Evolutionary conservation across 371 early-diverging fungal genomes (phyloP).

Genomic region (Synchytrium microbalum): DNA sequence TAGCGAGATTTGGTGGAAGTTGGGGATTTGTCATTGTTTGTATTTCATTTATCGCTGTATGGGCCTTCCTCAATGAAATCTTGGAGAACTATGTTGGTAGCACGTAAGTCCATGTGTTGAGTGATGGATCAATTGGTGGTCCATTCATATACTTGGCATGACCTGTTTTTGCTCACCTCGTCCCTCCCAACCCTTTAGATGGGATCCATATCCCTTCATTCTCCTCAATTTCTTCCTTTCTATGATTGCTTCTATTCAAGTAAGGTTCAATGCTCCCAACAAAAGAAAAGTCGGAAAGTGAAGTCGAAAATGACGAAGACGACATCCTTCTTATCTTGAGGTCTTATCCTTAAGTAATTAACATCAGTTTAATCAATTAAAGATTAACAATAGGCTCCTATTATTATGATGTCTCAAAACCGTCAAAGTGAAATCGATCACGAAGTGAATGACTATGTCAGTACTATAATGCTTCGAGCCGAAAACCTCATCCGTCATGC

Average conservation of each 20-base stretch:
- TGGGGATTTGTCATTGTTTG: constrained; percentile 28
- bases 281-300: too few relatives aligned
- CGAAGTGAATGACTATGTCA: constrained; percentile 25
- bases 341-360: background rate
- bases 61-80: constrained; percentile 11
- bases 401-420: constrained; percentile 46
- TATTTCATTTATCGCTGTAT: constrained; percentile 18
- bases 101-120: too few relatives aligned
- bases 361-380: background rate
- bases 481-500: constrained; percentile 35
- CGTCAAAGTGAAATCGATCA: constrained; percentile 29
- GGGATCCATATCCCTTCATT: constrained; percentile 37
- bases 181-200: constrained; percentile 9
- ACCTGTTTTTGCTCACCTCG: too few relatives aligned
- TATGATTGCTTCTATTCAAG: constrained; percentile 32
- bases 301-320: too few relatives aligned
- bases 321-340: background rate
- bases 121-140: too few relatives aligned
- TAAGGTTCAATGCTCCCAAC: too few relatives aligned
- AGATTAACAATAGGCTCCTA: constrained; percentile 17
- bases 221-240: constrained; percentile 33
- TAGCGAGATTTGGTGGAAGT: constrained; percentile 33
- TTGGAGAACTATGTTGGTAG: background rate
- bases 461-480: constrained; percentile 25
- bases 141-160: too few relatives aligned